phyloP scores from a whole-genome alignment of 192 early-diverging fungal genomes.

The Podila epicladia region DNA sequence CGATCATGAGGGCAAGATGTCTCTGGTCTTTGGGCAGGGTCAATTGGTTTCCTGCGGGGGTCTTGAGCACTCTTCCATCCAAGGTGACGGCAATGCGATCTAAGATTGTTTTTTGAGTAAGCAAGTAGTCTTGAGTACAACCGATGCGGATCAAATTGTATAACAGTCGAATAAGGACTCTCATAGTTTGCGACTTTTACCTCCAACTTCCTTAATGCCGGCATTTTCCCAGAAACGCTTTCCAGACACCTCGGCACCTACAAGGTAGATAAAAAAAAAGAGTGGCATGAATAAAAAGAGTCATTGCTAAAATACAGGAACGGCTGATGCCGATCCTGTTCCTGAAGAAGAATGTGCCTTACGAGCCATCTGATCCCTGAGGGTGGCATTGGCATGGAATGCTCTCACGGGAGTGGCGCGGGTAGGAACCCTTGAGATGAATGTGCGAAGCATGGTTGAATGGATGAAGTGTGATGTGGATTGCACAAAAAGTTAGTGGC shows the following conservation, averaged over 20 bases:
- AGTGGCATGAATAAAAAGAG: background rate
- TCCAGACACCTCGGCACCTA: slow-evolving; percentile 62
- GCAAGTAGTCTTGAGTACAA: too few relatives aligned
- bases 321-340: background rate
- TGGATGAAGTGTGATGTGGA: background rate
- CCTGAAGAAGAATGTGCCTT: background rate
- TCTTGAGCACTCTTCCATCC: slow-evolving; percentile 85
- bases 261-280: background rate
- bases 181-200: slow-evolving; percentile 20
- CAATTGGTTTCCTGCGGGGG: slow-evolving; percentile 79
- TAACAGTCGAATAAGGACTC: too few relatives aligned
- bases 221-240: slow-evolving; percentile 71
- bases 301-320: background rate
- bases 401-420: slow-evolving; percentile 7
- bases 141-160: background rate
- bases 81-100: slow-evolving; percentile 67
- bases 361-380: slow-evolving; percentile 39
- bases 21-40: slow-evolving; percentile 64
- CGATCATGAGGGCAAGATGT: slow-evolving; percentile 83
- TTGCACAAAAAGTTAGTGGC: background rate
- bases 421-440: slow-evolving; percentile 20
- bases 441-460: slow-evolving; percentile 29
- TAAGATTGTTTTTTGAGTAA: background rate
- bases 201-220: slow-evolving; percentile 56
- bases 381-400: slow-evolving; percentile 39